Evolutionary conservation across 495 filamentous ascomycete species (phyloP), one percentile per base, ranked within the genome.

Genomic region (Neurospora sp.): DNA sequence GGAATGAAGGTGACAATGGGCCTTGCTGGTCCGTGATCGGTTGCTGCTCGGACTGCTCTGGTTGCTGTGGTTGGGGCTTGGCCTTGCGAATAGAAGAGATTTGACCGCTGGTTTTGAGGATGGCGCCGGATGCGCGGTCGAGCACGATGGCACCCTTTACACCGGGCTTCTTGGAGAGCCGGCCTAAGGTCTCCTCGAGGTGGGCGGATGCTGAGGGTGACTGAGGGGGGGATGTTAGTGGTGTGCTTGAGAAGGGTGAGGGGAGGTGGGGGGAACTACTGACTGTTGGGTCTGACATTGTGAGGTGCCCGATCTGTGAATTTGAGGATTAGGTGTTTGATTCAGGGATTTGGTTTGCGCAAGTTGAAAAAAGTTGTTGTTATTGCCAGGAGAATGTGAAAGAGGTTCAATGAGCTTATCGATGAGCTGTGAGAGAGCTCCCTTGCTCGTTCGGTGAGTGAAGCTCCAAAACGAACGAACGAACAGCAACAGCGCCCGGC

Each of bases 131-230:
- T 2, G 82, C 77, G 22, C 88, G 86, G 73, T 90, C 88, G 8
- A 92, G 77, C 44, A 89, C 85, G 7, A 92, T 82, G 39, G 88
- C 88, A 70, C 87, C 89, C 75, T 88, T 87, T 39, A 92, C 90
- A 48, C 89, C 90, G 7, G 89, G 83, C 69, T 91, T 91, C 76
- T 87, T 87, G 69, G 87, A 86, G 5, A 92, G 84, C 10, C 90
- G 85, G 41, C 85, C 84, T 72, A 92, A 79, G 0, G 86, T 82
- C 76, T 90, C 83, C 39, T 84, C 81, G 71, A 86, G 79, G 40
- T 78, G 79, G 71, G 79, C 79, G 59, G 75, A 42, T 68, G 76
- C 76, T 69, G 74, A 65, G 53, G 53, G 53, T 65, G 53, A 65
- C 53, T 65, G 22, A n/a, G n/a, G n/a, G 4, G n/a, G 4, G 22